A percentile compares a stretch with the other conserved stretches of the same genome.
Evolutionary conservation across 768 basidiomycete species (phyloP).

Genomic region (Mycena latifolia): DNA sequence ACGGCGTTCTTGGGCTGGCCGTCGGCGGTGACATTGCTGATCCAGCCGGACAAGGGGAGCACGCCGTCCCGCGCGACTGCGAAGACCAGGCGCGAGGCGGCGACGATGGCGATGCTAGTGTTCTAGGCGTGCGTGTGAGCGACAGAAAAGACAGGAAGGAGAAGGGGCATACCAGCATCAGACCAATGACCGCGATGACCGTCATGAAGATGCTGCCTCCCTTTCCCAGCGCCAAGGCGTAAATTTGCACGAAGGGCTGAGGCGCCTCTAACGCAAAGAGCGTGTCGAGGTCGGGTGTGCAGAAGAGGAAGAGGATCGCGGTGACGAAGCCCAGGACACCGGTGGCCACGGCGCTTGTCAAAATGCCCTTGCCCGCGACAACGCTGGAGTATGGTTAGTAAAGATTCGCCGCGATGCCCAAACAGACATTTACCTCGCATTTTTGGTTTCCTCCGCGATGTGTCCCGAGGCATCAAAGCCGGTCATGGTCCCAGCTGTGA

Average conservation of each 20-base stretch:
- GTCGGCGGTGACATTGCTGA: slow-evolving; percentile 75
- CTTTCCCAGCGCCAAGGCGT: slow-evolving; percentile 85
- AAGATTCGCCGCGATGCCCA: background rate
- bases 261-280: slow-evolving; percentile 85
- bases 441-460: slow-evolving; percentile 90
- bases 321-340: slow-evolving; percentile 85
- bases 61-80: slow-evolving; percentile 97
- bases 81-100: slow-evolving; percentile 89
- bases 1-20: slow-evolving; percentile 90
- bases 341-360: slow-evolving; percentile 82
- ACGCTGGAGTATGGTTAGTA: slow-evolving; percentile 56
- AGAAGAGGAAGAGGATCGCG: slow-evolving; percentile 86
- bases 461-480: slow-evolving; percentile 94
- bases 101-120: slow-evolving; percentile 89
- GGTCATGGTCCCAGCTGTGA: slow-evolving; percentile 88
- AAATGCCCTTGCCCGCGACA: slow-evolving; percentile 85
- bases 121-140: slow-evolving; percentile 61
- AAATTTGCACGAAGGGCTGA: slow-evolving; percentile 93
- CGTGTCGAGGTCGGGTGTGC: slow-evolving; percentile 81
- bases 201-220: slow-evolving; percentile 91
- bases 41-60: slow-evolving; percentile 86
- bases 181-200: slow-evolving; percentile 82
- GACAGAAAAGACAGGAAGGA: background rate
- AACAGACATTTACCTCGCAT: slow-evolving; percentile 80
- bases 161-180: slow-evolving; percentile 74